phyloP scores from a whole-genome alignment of 768 basidiomycete genomes.

The Panaeolus papilionaceus region DNA sequence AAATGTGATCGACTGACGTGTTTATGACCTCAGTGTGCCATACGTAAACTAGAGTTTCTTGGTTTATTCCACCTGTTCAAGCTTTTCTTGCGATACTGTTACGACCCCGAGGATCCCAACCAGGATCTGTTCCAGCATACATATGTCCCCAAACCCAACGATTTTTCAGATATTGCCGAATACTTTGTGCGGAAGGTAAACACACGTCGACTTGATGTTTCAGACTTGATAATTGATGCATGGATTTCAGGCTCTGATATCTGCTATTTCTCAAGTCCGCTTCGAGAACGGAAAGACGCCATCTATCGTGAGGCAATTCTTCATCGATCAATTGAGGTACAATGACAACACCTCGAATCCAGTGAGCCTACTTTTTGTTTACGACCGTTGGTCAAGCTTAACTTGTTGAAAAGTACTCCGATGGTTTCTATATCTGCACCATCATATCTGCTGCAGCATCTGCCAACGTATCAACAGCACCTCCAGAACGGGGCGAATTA shows the following conservation, averaged over 20 bases:
- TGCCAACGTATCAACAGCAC: slow-evolving; percentile 75
- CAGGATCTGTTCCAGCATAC: slow-evolving; percentile 87
- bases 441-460: slow-evolving; percentile 84
- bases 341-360: slow-evolving; percentile 94
- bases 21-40: slow-evolving; percentile 69
- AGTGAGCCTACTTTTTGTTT: slow-evolving; percentile 51
- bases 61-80: slow-evolving; percentile 97
- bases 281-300: slow-evolving; percentile 90
- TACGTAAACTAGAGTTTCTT: slow-evolving; percentile 80
- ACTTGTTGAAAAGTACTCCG: slow-evolving; percentile 69
- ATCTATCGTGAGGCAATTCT: slow-evolving; percentile 82
- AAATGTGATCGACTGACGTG: slow-evolving; percentile 13
- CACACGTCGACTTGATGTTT: slow-evolving; percentile 11
- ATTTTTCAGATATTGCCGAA: slow-evolving; percentile 89
- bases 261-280: slow-evolving; percentile 84
- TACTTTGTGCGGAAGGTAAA: slow-evolving; percentile 94
- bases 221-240: slow-evolving; percentile 9
- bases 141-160: slow-evolving; percentile 94
- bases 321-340: slow-evolving; percentile 92
- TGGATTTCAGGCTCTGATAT: slow-evolving; percentile 66
- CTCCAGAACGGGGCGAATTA: slow-evolving; percentile 84
- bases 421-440: slow-evolving; percentile 88
- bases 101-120: slow-evolving; percentile 81
- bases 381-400: background rate
- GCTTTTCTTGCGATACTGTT: slow-evolving; percentile 89